Conservation (phyloP, 257 asterid species). For the Ehretia macrophylla region DNA sequence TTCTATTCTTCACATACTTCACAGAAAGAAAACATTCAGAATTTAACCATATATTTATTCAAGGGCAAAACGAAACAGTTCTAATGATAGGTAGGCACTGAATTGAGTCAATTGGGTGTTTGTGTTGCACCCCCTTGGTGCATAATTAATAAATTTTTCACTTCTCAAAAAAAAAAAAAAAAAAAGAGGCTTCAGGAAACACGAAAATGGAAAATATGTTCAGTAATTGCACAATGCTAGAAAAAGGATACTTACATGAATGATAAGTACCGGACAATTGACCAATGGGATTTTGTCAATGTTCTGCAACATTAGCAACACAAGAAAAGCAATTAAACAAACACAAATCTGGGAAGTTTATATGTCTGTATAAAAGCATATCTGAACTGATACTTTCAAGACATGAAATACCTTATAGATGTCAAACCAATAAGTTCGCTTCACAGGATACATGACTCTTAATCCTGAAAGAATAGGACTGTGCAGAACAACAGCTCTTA, state of each 20-base stretch:
- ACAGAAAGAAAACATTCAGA: not conserved
- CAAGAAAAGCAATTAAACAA: constrained; percentile 2
- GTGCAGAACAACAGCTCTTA: constrained; percentile 43
- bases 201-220: no score
- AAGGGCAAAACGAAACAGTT: no score
- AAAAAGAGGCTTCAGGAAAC: no score
- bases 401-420: constrained; percentile 31
- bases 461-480: constrained; percentile 46
- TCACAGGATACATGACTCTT: constrained; percentile 45
- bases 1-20: no score
- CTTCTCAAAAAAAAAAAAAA: no score
- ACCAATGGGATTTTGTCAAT: constrained; percentile 39
- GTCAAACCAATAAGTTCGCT: constrained; percentile 44
- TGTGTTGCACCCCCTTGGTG: no score
- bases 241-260: constrained; percentile 61
- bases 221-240: not conserved
- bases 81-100: no score
- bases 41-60: no score
- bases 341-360: constrained; percentile 2
- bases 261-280: constrained; percentile 50
- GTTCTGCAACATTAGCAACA: constrained; percentile 53
- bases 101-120: no score
- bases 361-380: not conserved
- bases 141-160: no score
- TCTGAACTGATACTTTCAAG: not conserved